These are phyloP conservation scores for Nemania sp. DNA, from an alignment of 2,329 filamentous ascomycete species.

Conservation along the genomic window DNA sequence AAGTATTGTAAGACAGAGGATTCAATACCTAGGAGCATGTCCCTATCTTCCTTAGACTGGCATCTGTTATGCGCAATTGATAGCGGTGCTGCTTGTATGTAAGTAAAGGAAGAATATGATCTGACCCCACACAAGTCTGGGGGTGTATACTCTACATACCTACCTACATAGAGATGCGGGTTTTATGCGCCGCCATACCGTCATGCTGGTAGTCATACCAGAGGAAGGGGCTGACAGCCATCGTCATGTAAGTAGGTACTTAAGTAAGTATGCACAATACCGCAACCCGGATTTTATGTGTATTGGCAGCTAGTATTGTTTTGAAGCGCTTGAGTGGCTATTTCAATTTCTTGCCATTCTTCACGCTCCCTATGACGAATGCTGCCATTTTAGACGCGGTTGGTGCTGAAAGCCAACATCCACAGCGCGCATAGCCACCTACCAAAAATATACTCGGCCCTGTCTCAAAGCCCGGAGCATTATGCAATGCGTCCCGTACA, in stretches of 20 bases:
- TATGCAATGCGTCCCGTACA: conserved; percentile 22
- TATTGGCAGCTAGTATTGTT: conserved; percentile 12
- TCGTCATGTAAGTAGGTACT: conserved; percentile 28
- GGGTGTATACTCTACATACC: conserved; percentile 1
- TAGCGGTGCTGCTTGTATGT: conserved; percentile 1
- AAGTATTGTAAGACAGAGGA: conserved; percentile 25
- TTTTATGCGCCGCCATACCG: conserved; percentile 14
- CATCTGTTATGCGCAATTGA: conserved; percentile 16
- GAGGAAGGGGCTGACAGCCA: conserved; percentile 18
- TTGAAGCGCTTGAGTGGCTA: conserved; percentile 25
- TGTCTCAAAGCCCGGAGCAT: conserved; percentile 31
- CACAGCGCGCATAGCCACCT: conserved; percentile 33
- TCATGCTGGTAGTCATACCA: background rate
- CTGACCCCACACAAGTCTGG: conserved; percentile 12
- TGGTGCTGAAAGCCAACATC: conserved; percentile 17
- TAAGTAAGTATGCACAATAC: background rate
- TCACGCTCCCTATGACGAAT: conserved; percentile 39
- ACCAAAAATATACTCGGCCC: conserved; percentile 37
- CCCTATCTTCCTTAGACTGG: background rate
- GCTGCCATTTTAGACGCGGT: conserved; percentile 29
- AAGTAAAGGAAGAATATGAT: too few relatives aligned
- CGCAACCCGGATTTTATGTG: conserved; percentile 20
- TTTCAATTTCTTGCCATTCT: conserved; percentile 33
- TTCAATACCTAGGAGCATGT: conserved; percentile 18
- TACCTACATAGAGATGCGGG: background rate